phyloP scores from a whole-genome alignment of 306 rosid species.

The Gillenia trifoliata region DNA sequence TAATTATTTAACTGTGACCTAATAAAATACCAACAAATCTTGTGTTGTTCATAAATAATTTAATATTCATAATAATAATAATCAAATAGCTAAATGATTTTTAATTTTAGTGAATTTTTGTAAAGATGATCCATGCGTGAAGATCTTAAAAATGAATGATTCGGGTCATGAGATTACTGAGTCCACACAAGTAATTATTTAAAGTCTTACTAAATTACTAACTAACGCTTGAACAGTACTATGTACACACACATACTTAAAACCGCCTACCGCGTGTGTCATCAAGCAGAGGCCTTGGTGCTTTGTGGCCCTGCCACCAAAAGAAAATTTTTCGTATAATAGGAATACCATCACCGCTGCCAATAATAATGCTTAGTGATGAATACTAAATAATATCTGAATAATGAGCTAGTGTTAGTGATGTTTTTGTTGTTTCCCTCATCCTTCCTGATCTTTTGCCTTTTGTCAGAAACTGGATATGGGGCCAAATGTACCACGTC shows the following conservation, averaged over 20 bases:
- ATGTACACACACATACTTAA: no score
- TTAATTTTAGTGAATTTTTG: no score
- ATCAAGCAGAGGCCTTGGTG: background rate
- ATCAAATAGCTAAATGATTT: no score
- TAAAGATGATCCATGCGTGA: no score
- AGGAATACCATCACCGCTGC: background rate
- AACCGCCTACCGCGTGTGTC: background rate
- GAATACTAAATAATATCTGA: conserved; percentile 6
- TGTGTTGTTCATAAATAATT: background rate
- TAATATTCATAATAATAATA: background rate
- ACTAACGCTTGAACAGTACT: no score
- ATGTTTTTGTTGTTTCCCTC: conserved; percentile 4
- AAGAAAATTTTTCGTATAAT: background rate
- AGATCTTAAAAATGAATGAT: no score
- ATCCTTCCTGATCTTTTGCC: background rate
- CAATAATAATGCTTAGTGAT: conserved; percentile 3
- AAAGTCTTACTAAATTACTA: no score
- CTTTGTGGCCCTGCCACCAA: background rate
- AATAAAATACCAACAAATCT: background rate
- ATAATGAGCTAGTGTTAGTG: background rate
- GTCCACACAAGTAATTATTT: no score
- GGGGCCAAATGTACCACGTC: background rate
- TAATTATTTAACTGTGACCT: background rate
- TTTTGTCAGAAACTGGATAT: background rate
- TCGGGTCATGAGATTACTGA: background rate